Conservation (phyloP, 352 stramenopile genomes). For the Hyaloperonospora brassicae region DNA sequence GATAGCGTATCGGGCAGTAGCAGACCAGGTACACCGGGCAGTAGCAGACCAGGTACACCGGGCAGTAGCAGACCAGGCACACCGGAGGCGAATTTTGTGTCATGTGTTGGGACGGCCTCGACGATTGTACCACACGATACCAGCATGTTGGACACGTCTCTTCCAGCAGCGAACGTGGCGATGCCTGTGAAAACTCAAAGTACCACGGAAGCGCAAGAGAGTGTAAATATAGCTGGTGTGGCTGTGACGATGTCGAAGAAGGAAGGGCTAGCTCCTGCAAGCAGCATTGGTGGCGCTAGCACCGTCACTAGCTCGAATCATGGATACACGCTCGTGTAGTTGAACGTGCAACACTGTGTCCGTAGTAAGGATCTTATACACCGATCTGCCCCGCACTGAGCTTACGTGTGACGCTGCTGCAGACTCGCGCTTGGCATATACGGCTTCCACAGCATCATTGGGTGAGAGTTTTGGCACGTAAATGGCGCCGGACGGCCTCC, state of each 20-base stretch:
- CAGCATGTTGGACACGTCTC: slow-evolving; percentile 12
- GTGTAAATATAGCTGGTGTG: slow-evolving; percentile 12
- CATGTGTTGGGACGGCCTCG: slow-evolving; percentile 3
- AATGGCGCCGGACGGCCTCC: slow-evolving; percentile 32
- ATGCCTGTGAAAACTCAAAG: slow-evolving; percentile 11
- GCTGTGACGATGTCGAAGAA: slow-evolving; percentile 16
- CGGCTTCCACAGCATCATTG: slow-evolving; percentile 15
- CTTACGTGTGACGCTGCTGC: background rate
- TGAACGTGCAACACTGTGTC: background rate
- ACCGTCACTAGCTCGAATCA: slow-evolving; percentile 5
- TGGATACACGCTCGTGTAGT: slow-evolving; percentile 33
- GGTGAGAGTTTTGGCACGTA: slow-evolving; percentile 45
- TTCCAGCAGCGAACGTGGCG: slow-evolving; percentile 8
- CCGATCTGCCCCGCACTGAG: no score
- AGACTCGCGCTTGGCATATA: background rate
- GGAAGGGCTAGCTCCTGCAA: background rate
- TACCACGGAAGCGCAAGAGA: slow-evolving; percentile 20
- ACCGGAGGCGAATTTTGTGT: slow-evolving; percentile 16
- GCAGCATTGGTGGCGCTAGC: slow-evolving; percentile 5
- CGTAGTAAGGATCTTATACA: no score
- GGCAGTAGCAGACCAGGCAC: slow-evolving; percentile 1
- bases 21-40: no score
- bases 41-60: no score
- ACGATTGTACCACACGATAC: slow-evolving; percentile 7
- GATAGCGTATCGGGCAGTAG: slow-evolving; percentile 5